Evolutionary conservation across 768 basidiomycete species (phyloP).

Genomic region (Pleurotus tuber-regium): DNA sequence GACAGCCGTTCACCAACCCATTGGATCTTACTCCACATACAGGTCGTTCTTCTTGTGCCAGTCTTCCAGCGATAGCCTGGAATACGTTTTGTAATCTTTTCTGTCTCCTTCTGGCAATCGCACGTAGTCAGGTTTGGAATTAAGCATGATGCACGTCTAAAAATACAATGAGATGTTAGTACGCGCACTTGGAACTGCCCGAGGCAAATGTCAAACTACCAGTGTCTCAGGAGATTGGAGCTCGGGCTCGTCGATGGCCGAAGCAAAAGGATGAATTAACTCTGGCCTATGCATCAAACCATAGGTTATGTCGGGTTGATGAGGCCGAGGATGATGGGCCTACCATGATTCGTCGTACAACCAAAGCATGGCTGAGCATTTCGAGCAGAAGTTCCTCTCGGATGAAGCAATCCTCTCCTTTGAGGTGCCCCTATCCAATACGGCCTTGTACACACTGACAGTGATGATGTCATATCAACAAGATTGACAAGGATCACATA

Average conservation of each 20-base stretch:
- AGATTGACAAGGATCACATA: neutral
- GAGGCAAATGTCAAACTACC: slow-evolving; percentile 43
- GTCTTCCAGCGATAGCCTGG: slow-evolving; percentile 44
- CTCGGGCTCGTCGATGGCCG: slow-evolving; percentile 61
- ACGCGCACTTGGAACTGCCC: no score
- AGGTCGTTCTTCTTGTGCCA: slow-evolving; percentile 59
- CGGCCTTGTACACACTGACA: slow-evolving; percentile 58
- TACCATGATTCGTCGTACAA: slow-evolving; percentile 56
- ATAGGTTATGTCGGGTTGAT: neutral
- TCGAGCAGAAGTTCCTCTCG: slow-evolving; percentile 61
- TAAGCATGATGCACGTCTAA: slow-evolving; percentile 43
- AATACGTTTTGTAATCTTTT: slow-evolving; percentile 42
- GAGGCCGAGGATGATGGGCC: slow-evolving; percentile 10
- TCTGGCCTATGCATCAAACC: slow-evolving; percentile 46
- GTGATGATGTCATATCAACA: neutral
- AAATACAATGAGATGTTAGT: neutral
- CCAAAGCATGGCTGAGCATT: slow-evolving; percentile 69
- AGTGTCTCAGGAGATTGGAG: slow-evolving; percentile 48
- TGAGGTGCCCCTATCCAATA: slow-evolving; percentile 53
- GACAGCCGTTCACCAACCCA: no score
- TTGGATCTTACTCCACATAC: slow-evolving; percentile 34
- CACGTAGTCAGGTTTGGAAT: slow-evolving; percentile 59
- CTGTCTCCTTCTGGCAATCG: slow-evolving; percentile 60
- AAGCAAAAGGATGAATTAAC: slow-evolving; percentile 64
- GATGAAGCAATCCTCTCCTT: slow-evolving; percentile 47